A percentile compares a stretch with the other conserved stretches of the same genome.
These are phyloP conservation scores for Neurospora sp. DNA, from an alignment of 495 filamentous ascomycete species.

Conservation along the genomic window DNA sequence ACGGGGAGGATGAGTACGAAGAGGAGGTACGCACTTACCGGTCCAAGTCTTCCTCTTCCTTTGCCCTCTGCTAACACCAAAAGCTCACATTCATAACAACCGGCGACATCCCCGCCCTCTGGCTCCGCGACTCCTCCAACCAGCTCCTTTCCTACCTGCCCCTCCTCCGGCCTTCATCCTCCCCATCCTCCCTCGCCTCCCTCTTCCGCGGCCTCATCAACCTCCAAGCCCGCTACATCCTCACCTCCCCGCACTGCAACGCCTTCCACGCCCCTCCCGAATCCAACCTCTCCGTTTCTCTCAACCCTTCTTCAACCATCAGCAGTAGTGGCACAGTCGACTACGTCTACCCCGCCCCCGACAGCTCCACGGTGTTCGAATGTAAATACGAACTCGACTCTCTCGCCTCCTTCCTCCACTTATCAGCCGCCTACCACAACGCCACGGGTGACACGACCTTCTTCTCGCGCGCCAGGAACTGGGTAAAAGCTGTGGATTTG, in stretches of 20 bases:
- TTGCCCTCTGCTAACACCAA: no score
- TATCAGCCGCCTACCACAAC: conserved; percentile 45
- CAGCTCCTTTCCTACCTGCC: conserved; percentile 52
- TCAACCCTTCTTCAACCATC: background rate
- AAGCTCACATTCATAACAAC: conserved; percentile 31
- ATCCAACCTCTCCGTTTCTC: conserved; percentile 17
- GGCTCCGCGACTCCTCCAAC: conserved; percentile 53
- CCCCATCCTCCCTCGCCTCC: conserved; percentile 40
- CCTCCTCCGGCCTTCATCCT: conserved; percentile 35
- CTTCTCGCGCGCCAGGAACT: conserved; percentile 41
- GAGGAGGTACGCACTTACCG: conserved; percentile 18
- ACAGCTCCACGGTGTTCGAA: conserved; percentile 21
- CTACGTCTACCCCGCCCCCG: background rate
- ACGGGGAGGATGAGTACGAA: conserved; percentile 16
- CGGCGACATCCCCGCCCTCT: conserved; percentile 60
- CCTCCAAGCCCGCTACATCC: conserved; percentile 49
- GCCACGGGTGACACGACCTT: conserved; percentile 42
- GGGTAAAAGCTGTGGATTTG: conserved; percentile 39
- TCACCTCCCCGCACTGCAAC: conserved; percentile 50
- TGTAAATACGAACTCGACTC: conserved; percentile 54
- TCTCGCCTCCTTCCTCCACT: conserved; percentile 48
- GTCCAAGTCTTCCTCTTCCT: no score
- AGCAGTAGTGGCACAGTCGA: background rate
- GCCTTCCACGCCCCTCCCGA: conserved; percentile 50
- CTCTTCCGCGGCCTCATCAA: conserved; percentile 55